phyloP scores from a whole-genome alignment of 2,329 filamentous ascomycete species.

The Sphaerulina musiva region DNA sequence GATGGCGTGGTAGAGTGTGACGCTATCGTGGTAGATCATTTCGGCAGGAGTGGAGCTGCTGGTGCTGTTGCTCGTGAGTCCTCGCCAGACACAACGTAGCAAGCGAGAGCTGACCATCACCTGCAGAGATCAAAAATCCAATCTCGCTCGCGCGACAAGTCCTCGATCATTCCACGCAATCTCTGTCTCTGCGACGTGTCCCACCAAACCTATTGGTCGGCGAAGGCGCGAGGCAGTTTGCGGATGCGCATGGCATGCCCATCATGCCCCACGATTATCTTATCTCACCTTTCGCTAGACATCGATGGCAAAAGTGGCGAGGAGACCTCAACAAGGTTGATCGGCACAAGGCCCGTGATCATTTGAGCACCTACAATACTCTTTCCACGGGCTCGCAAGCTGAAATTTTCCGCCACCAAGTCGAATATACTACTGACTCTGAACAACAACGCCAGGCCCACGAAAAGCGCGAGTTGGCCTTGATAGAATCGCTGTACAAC shows the following conservation, averaged over 20 bases:
- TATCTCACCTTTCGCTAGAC: conserved; percentile 70
- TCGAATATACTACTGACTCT: conserved; percentile 7
- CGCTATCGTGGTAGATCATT: conserved; percentile 84
- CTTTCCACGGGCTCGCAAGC: conserved; percentile 22
- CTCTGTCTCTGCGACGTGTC: conserved; percentile 77
- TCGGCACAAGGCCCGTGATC: conserved; percentile 36
- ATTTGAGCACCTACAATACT: conserved; percentile 10
- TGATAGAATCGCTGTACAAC: conserved; percentile 31
- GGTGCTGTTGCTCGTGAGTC: conserved; percentile 80
- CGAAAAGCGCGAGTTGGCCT: conserved; percentile 35
- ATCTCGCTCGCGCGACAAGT: conserved; percentile 80
- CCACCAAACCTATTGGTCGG: conserved; percentile 89
- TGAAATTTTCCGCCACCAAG: conserved; percentile 10
- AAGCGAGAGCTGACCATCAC: conserved; percentile 14
- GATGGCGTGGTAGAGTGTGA: conserved; percentile 91
- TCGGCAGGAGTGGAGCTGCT: conserved; percentile 84
- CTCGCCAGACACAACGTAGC: background rate
- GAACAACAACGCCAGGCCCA: conserved; percentile 30
- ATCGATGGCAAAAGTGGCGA: conserved; percentile 74
- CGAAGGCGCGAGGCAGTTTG: conserved; percentile 79
- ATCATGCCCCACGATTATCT: conserved; percentile 68
- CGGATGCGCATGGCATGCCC: conserved; percentile 67
- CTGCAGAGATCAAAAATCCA: conserved; percentile 79
- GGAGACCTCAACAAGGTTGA: conserved; percentile 61
- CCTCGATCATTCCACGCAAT: conserved; percentile 67